These are phyloP conservation scores for Peniophora sp. DNA, from an alignment of 1,284 basidiomycete genomes.

Conservation along the genomic window DNA sequence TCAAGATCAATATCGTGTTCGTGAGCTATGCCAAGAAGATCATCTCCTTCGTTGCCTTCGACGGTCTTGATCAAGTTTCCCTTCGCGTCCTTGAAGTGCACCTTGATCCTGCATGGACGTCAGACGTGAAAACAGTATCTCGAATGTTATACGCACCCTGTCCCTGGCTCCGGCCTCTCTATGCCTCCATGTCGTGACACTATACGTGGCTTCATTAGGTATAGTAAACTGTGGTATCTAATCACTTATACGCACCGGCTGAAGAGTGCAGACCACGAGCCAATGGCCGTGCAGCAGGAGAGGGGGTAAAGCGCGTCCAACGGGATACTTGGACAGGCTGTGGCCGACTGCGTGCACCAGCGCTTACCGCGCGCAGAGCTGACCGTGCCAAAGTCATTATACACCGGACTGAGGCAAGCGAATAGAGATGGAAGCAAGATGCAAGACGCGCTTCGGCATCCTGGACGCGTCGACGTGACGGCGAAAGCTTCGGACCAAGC, in stretches of 20 bases:
- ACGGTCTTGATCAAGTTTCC: conserved; percentile 80
- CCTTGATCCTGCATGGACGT: conserved; percentile 57
- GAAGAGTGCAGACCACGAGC: neutral
- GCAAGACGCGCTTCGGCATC: too few relatives aligned
- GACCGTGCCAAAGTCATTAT: too few relatives aligned
- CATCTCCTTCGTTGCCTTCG: conserved; percentile 91
- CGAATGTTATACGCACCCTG: conserved; percentile 46
- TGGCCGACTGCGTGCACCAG: too few relatives aligned
- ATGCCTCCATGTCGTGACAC: conserved; percentile 30
- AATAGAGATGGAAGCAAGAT: too few relatives aligned
- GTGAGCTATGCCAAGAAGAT: conserved; percentile 86
- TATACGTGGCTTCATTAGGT: conserved; percentile 6
- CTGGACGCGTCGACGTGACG: too few relatives aligned
- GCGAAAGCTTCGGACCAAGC: too few relatives aligned
- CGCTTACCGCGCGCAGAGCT: too few relatives aligned
- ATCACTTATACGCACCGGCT: neutral
- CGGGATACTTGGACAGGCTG: too few relatives aligned
- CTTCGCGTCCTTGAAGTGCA: conserved; percentile 87
- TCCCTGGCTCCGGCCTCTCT: conserved; percentile 46
- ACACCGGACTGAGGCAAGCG: too few relatives aligned
- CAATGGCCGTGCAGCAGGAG: too few relatives aligned
- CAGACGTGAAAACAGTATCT: conserved; percentile 1
- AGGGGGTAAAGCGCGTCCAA: too few relatives aligned
- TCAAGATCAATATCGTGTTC: conserved; percentile 98
- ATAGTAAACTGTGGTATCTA: neutral